A percentile compares a stretch with the other conserved stretches of the same genome.
Evolutionary conservation across 179 eudicot species (phyloP).

Genomic region (Sideroxylon spinosum): DNA sequence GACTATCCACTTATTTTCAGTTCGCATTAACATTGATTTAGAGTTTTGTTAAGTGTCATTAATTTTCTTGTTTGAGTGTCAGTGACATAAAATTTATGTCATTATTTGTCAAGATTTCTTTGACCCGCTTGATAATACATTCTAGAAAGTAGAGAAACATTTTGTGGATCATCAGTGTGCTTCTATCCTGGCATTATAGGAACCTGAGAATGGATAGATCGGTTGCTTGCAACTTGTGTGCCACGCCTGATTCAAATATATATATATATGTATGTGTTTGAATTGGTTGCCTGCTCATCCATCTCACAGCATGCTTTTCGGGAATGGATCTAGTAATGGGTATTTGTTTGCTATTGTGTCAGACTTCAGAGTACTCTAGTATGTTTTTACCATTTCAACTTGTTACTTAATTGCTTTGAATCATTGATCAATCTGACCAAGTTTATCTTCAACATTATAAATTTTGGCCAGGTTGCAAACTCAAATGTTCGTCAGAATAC

Average conservation of each 20-base stretch:
- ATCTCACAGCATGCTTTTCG: not conserved
- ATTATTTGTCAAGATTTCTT: not conserved
- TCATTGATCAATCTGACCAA: not conserved
- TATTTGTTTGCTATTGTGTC: not conserved
- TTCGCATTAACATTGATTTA: not conserved
- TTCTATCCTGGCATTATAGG: not conserved
- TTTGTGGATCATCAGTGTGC: not conserved
- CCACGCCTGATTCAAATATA: not conserved
- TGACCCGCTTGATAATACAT: not conserved
- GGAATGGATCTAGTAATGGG: not conserved
- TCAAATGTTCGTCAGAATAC: slow-evolving; percentile 95
- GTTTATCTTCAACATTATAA: not conserved
- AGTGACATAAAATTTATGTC: not conserved
- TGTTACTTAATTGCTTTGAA: not conserved
- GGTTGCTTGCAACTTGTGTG: not conserved
- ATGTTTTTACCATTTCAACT: not conserved
- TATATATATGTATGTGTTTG: not conserved
- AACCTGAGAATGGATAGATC: not conserved
- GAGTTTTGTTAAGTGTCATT: no score
- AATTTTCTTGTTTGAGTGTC: not conserved
- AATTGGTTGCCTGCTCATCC: not conserved
- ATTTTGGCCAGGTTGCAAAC: slow-evolving; percentile 77
- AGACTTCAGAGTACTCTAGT: not conserved
- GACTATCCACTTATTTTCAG: not conserved
- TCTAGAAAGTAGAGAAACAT: not conserved